phyloP scores from a whole-genome alignment of 148 eudicot species.

The Rhododendron molle region DNA sequence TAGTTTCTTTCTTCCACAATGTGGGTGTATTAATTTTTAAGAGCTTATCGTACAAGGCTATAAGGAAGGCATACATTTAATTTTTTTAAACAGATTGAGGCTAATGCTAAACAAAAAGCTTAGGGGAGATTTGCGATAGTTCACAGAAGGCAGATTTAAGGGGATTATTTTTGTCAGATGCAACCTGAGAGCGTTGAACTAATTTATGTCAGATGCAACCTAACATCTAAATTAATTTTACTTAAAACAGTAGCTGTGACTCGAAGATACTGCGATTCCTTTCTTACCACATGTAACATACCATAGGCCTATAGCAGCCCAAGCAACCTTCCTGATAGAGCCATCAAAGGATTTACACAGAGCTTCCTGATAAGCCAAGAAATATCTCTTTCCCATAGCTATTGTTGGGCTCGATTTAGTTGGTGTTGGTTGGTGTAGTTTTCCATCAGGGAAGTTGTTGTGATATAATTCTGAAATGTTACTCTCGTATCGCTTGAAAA shows the following conservation, averaged over 20 bases:
- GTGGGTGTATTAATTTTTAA: not conserved
- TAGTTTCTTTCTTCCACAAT: not conserved
- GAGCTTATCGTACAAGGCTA: not conserved
- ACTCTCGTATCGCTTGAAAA: not conserved
- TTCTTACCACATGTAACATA: not conserved
- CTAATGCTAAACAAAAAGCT: not conserved
- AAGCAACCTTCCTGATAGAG: not conserved
- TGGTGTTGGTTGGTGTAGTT: not conserved
- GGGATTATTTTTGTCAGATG: not conserved
- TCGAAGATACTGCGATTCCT: not conserved
- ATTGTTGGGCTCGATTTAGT: not conserved
- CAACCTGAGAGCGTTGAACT: too few relatives aligned
- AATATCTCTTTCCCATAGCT: not conserved
- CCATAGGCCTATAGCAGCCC: not conserved
- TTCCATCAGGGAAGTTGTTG: not conserved
- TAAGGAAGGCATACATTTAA: not conserved
- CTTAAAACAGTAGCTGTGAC: not conserved
- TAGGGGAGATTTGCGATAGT: not conserved
- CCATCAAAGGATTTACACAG: not conserved
- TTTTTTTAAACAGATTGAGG: not conserved
- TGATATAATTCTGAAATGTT: not conserved
- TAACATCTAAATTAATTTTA: not conserved
- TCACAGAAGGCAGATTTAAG: not conserved
- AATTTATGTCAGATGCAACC: not conserved
- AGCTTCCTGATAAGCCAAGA: not conserved